Percentiles rank a stretch among this genome's conserved stretches.
phyloP scores from a whole-genome alignment of 306 rosid genomes.

The Inga leiocalycina region DNA sequence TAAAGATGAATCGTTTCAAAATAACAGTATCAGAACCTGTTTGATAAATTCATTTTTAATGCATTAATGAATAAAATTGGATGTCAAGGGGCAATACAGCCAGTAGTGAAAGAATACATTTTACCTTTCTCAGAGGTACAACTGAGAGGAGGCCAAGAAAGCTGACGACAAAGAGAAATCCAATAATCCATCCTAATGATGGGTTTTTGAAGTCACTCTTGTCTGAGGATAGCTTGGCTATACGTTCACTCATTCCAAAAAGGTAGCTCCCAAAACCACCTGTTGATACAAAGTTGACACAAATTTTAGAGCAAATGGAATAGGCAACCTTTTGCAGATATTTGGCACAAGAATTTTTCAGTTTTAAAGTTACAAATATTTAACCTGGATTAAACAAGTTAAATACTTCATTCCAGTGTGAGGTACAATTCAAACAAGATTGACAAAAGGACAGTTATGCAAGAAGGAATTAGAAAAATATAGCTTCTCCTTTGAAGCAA shows the following conservation, averaged over 20 bases:
- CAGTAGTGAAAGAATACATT: slow-evolving; percentile 10
- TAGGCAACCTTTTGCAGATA: background rate
- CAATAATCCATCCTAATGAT: slow-evolving; percentile 55
- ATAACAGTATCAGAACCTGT: background rate
- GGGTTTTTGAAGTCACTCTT: slow-evolving; percentile 48
- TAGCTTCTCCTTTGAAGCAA: background rate
- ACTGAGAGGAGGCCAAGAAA: slow-evolving; percentile 63
- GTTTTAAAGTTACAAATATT: slow-evolving; percentile 14
- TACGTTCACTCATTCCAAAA: slow-evolving; percentile 52
- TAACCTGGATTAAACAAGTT: background rate
- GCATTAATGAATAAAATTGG: background rate
- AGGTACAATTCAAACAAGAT: background rate
- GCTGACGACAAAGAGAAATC: slow-evolving; percentile 64
- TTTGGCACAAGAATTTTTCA: slow-evolving; percentile 9
- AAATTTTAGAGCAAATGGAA: background rate
- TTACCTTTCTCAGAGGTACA: slow-evolving; percentile 59
- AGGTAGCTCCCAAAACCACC: slow-evolving; percentile 67
- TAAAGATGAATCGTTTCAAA: background rate
- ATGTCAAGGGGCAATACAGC: background rate
- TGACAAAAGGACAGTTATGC: background rate
- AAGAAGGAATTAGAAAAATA: background rate
- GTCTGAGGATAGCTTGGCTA: slow-evolving; percentile 42
- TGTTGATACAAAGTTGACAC: slow-evolving; percentile 32
- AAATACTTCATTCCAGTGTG: slow-evolving; percentile 24
- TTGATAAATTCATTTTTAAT: background rate